Percentiles rank a stretch among this genome's conserved stretches.
Evolutionary conservation across 192 early-diverging fungal genomes (phyloP).

Genomic region (Linnemannia elongata): DNA sequence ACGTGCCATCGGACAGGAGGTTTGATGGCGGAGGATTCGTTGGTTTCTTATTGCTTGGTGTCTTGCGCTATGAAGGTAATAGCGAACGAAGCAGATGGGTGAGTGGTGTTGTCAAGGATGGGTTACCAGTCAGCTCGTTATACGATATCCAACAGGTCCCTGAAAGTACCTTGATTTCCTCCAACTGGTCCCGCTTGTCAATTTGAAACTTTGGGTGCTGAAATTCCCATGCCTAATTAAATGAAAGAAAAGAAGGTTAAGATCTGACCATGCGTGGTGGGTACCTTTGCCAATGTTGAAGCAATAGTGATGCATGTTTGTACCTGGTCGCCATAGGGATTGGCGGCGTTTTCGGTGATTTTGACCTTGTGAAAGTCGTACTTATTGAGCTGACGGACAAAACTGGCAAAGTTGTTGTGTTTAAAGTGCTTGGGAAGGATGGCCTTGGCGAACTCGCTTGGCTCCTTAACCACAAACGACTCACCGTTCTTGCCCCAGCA

Average conservation of each 20-base stretch:
- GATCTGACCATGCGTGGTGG: neutral
- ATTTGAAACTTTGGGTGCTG: constrained; percentile 74
- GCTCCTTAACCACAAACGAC: constrained; percentile 80
- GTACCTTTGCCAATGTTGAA: neutral
- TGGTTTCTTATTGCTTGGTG: constrained; percentile 38
- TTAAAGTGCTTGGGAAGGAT: constrained; percentile 71
- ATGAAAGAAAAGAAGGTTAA: constrained; percentile 4
- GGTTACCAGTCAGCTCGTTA: neutral
- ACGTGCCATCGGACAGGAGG: constrained; percentile 11
- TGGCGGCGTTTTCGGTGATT: constrained; percentile 46
- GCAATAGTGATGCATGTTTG: neutral
- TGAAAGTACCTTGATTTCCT: constrained; percentile 63
- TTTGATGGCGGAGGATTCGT: neutral
- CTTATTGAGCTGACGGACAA: constrained; percentile 75
- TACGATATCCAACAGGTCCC: neutral
- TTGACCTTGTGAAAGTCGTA: constrained; percentile 78
- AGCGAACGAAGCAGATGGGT: neutral
- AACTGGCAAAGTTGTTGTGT: constrained; percentile 68
- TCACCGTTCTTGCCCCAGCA: constrained; percentile 74
- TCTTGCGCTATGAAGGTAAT: constrained; percentile 39
- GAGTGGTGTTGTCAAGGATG: neutral
- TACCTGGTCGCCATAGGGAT: constrained; percentile 61
- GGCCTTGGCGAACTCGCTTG: constrained; percentile 67
- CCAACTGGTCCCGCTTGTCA: constrained; percentile 64
- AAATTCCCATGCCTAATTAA: constrained; percentile 72